Base-by-base conservation (phyloP, 169 alveolate genomes). In the Eimeria necatrix region DNA sequence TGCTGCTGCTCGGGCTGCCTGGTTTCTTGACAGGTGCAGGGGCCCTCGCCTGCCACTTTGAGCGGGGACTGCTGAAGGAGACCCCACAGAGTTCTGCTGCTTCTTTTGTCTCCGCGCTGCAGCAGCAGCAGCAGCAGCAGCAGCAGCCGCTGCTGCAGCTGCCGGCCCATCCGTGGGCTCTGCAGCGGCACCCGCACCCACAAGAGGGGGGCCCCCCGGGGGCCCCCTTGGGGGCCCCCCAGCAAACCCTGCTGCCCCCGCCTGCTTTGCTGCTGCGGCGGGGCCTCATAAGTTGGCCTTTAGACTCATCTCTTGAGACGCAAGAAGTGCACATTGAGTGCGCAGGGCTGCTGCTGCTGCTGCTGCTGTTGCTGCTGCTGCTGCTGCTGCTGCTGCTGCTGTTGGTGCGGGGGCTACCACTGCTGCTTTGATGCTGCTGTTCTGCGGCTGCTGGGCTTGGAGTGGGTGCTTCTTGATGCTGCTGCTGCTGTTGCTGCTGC, bases 51-150 rank as follows among this genome's bases (percentile, higher is more conserved):
- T 83, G 46, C n/a, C 91, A 16, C 56, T 56, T 53, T 46, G 91
- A 83, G 71, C 59, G 56, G 32, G 22, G 60, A 3, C 18, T 80
- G 26, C 48, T n/a, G 88, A 22, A n/a, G 48, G 60, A 80, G 74
- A 4, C 18, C 78, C 24, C 74, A 3, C 3, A 12, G 2, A 68
- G 76, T 0, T 52, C 91, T n/a, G 56, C 91, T 53, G 91, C 91
- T 26, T 52, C 91, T n/a, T 4, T 52, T 51, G 5, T 74, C 56
- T 41, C 20, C 22, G 1, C 59, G 2, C 78, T 22, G 78, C 78
- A 74, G 51, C 88, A 78, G 70, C 59, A 78, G 3, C 88, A 78
- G 88, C 88, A 78, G 91, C 91, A 83, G 91, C 88, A 78, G 88
- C 88, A 51, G 60, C 86, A 76, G 86, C 86, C 24, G 88, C 60